Base-by-base conservation (phyloP, 139 green algal genomes). In the Tetratostichococcus sp. region DNA sequence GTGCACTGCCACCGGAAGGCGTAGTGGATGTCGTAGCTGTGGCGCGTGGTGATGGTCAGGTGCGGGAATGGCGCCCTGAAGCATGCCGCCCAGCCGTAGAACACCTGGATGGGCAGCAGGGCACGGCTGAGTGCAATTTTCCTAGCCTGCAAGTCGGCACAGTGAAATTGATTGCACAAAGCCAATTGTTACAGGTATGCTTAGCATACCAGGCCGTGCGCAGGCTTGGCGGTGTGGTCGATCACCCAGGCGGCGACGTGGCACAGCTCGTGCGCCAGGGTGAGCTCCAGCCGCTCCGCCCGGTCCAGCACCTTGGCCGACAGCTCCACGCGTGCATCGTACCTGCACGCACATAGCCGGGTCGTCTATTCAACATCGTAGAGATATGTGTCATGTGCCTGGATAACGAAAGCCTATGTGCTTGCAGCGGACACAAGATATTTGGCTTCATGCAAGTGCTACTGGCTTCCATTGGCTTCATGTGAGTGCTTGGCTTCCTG, bases 211-310 rank as follows among this genome's bases (percentile, higher is more conserved):
- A 70, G 35, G n/a, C 87, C 87, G 62, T 92, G 87, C 1, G 87
- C 86, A 32, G 87, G 87, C 72, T 88, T 89, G 67, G 82, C 82
- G 0, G 50, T 70, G 76, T 87, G 77, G 68, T 91, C 75, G 33
- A 91, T 6, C 31, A 90, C 50, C 86, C 86, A 92, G 35, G 84
- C 78, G 33, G 83, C 87, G 23, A 83, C 85, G 69, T 92, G 87
- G 74, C 87, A 92, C 75, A 92, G 69, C 78, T 91, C 87, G 74
- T 91, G 87, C n/a, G 74, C 76, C 34, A 92, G 78, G n/a, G 87
- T 92, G 30, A 66, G 43, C 39, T 82, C 67, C 76, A 92, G 82
- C 73, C 84, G 84, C 32, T 69, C 58, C 16, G 39, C 25, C 19
- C n/a, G 43, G 74, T 92, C 87, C 32, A 92, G 0, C 71, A 92